Conservation (phyloP, 2,329 filamentous ascomycete genomes). For the Colletotrichum salicis region DNA sequence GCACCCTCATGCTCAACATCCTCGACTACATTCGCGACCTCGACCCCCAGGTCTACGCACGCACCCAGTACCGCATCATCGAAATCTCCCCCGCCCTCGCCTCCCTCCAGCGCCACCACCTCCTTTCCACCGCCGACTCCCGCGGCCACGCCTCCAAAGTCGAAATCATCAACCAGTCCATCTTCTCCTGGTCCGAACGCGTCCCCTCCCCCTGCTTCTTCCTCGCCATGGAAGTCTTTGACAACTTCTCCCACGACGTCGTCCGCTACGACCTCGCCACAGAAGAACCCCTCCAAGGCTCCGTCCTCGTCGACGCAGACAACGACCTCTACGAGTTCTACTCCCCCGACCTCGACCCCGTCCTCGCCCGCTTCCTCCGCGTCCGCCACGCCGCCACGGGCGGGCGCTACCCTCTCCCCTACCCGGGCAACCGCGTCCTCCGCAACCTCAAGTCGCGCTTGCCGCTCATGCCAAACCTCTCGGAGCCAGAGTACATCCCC, state of each 20-base stretch:
- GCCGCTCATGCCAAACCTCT: slow-evolving; percentile 81
- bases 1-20: slow-evolving; percentile 97
- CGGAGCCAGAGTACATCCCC: slow-evolving; percentile 89
- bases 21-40: slow-evolving; percentile 92
- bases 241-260: slow-evolving; percentile 96
- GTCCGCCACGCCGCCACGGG: slow-evolving; percentile 82
- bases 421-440: slow-evolving; percentile 62
- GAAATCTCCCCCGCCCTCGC: slow-evolving; percentile 91
- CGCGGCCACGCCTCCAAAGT: slow-evolving; percentile 86
- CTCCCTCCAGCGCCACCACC: slow-evolving; percentile 76
- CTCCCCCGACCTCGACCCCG: slow-evolving; percentile 79
- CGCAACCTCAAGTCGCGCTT: slow-evolving; percentile 71
- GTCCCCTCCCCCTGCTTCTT: slow-evolving; percentile 97
- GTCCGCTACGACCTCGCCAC: slow-evolving; percentile 89
- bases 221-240: slow-evolving; percentile 96
- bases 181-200: slow-evolving; percentile 92
- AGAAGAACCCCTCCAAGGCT: slow-evolving; percentile 85
- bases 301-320: slow-evolving; percentile 83
- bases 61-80: slow-evolving; percentile 94
- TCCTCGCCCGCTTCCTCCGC: slow-evolving; percentile 83
- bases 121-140: slow-evolving; percentile 73
- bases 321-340: slow-evolving; percentile 98
- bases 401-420: slow-evolving; percentile 72
- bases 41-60: slow-evolving; percentile 91
- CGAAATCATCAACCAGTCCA: slow-evolving; percentile 92